Conservation (phyloP, 768 basidiomycete species). For the Multifurca ochricompacta region DNA sequence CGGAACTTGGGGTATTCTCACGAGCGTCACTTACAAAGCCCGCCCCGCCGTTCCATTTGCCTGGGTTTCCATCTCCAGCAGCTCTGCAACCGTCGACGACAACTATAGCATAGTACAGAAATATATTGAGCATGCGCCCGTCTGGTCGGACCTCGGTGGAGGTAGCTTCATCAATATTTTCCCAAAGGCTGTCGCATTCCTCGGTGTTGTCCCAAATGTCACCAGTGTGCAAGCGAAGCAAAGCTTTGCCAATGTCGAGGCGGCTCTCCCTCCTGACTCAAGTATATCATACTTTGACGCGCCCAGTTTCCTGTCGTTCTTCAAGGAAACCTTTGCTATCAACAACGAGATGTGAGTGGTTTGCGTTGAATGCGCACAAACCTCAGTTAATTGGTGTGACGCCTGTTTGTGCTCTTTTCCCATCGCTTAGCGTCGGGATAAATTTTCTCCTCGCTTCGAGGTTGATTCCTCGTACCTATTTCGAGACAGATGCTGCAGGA, state of each 20-base stretch:
- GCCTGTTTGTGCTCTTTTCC: too few species aligned
- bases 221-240: too few species aligned
- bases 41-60: conserved; percentile 10
- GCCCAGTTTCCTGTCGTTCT: background rate
- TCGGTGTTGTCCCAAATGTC: background rate
- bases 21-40: conserved; percentile 12
- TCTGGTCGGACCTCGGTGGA: background rate
- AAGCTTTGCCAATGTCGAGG: too few species aligned
- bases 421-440: background rate
- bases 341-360: background rate
- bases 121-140: background rate
- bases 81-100: background rate
- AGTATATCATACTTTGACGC: background rate
- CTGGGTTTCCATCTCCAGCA: background rate
- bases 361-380: background rate
- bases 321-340: background rate
- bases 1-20: conserved; percentile 14
- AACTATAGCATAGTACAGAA: background rate
- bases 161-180: background rate
- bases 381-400: too few species aligned
- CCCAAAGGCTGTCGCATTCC: background rate
- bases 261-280: background rate
- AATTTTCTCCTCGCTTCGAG: background rate
- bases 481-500: background rate
- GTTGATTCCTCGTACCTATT: background rate